Conservation (phyloP, 345 rosid species). For the Populus pruinosa region DNA sequence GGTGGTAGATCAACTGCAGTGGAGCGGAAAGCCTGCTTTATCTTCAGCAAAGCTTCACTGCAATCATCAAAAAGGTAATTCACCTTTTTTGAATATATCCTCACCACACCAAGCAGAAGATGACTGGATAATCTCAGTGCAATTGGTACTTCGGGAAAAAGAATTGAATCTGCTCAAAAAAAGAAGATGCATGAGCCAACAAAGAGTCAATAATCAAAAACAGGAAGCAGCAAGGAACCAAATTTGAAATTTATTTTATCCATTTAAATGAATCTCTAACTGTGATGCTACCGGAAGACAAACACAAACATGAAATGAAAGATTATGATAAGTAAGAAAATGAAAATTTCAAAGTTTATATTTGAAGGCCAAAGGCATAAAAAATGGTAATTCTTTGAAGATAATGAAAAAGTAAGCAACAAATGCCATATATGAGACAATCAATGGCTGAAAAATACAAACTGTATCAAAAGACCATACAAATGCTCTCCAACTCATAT, state of each 20-base stretch:
- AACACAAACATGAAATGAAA: neutral
- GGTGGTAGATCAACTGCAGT: constrained; percentile 97
- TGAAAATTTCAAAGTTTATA: neutral
- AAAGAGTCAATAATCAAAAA: constrained; percentile 4
- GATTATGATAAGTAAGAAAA: neutral
- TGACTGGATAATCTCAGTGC: constrained; percentile 94
- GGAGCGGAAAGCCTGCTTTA: constrained; percentile 99
- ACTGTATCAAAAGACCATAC: neutral
- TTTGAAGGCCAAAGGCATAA: neutral
- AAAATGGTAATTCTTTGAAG: neutral
- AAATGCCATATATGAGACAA: neutral
- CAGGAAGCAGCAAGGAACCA: neutral
- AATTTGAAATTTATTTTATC: neutral
- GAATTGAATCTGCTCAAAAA: constrained; percentile 75
- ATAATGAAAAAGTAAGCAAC: neutral
- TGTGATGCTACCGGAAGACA: neutral
- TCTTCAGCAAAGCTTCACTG: constrained; percentile 95
- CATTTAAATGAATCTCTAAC: neutral
- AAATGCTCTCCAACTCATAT: neutral
- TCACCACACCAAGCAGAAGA: constrained; percentile 98
- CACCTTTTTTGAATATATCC: constrained; percentile 97
- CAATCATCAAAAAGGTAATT: constrained; percentile 99
- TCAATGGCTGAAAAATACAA: neutral
- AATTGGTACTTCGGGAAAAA: constrained; percentile 96
- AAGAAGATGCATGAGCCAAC: constrained; percentile 6